A percentile compares a stretch with the other conserved stretches of the same genome.
phyloP scores from a whole-genome alignment of 2,329 filamentous ascomycete genomes.

The Allantophomopsis lycopodina region DNA sequence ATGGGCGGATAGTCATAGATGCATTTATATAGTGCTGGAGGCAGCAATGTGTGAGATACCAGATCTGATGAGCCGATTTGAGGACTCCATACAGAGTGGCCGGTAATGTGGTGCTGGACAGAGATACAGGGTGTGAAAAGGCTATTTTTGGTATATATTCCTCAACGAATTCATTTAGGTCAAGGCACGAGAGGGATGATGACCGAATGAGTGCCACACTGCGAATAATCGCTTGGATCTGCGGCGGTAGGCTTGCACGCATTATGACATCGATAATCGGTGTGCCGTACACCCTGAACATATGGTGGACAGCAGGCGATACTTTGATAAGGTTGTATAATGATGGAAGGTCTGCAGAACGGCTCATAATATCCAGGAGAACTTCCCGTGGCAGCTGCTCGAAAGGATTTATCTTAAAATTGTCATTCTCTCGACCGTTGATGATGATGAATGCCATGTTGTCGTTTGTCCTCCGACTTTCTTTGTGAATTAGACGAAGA shows the following conservation, averaged over 20 bases:
- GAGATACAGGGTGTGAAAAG: neutral
- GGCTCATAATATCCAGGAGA: neutral
- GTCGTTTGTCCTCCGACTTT: no score
- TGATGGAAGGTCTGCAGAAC: neutral
- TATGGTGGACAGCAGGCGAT: neutral
- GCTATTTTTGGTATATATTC: neutral
- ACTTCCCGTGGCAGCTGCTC: neutral
- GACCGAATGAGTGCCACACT: slow-evolving; percentile 39
- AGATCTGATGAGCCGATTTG: neutral
- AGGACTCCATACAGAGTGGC: neutral
- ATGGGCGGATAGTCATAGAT: neutral
- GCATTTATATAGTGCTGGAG: neutral
- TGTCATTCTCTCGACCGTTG: no score
- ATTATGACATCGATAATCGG: neutral
- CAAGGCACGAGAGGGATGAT: slow-evolving; percentile 36
- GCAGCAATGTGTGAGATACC: neutral
- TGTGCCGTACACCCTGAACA: neutral
- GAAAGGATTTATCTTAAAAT: neutral
- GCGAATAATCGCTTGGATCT: neutral
- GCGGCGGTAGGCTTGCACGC: neutral
- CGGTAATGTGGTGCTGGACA: neutral
- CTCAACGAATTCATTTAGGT: neutral
- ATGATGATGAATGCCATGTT: no score
- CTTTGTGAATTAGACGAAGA: no score
- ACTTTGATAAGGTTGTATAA: neutral